Evolutionary conservation across 805 yeast genomes (phyloP).

Genomic region (Pichia rugopelliculosa): DNA sequence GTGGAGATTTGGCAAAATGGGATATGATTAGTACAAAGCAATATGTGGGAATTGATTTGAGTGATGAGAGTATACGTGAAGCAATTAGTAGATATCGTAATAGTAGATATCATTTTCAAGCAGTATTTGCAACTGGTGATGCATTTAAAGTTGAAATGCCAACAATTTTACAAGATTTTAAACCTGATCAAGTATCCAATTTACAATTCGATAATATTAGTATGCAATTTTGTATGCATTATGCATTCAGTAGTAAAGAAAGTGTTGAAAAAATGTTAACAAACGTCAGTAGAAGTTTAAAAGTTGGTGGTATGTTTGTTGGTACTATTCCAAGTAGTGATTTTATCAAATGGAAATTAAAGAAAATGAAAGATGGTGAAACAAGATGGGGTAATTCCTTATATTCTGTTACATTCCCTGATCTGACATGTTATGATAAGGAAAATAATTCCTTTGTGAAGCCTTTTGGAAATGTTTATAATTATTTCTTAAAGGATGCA

Average conservation of each 20-base stretch:
- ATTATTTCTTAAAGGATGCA: slow-evolving; percentile 81
- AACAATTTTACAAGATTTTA: slow-evolving; percentile 55
- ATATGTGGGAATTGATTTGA: slow-evolving; percentile 85
- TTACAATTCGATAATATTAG: slow-evolving; percentile 87
- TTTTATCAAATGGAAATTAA: slow-evolving; percentile 62
- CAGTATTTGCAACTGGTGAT: slow-evolving; percentile 89
- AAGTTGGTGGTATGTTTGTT: slow-evolving; percentile 78
- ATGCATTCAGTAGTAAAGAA: slow-evolving; percentile 83
- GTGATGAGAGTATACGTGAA: slow-evolving; percentile 80
- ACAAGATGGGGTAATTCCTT: slow-evolving; percentile 78
- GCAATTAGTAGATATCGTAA: slow-evolving; percentile 68
- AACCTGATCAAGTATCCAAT: slow-evolving; percentile 43
- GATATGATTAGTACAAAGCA: slow-evolving; percentile 64
- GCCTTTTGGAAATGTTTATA: slow-evolving; percentile 79
- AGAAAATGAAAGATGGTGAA: slow-evolving; percentile 42
- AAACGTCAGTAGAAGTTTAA: slow-evolving; percentile 70
- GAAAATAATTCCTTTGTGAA: slow-evolving; percentile 65
- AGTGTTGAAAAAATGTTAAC: slow-evolving; percentile 65
- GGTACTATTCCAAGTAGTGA: slow-evolving; percentile 95
- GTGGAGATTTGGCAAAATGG: slow-evolving; percentile 94
- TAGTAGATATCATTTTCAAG: slow-evolving; percentile 36
- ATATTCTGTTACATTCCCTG: slow-evolving; percentile 74
- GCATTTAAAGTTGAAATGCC: slow-evolving; percentile 71
- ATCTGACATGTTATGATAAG: slow-evolving; percentile 37
- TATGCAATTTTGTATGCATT: slow-evolving; percentile 89